A percentile compares a stretch with the other conserved stretches of the same genome.
These are phyloP conservation scores for Mortierella sp. DNA, from an alignment of 371 early-diverging fungal genomes.

Conservation along the genomic window DNA sequence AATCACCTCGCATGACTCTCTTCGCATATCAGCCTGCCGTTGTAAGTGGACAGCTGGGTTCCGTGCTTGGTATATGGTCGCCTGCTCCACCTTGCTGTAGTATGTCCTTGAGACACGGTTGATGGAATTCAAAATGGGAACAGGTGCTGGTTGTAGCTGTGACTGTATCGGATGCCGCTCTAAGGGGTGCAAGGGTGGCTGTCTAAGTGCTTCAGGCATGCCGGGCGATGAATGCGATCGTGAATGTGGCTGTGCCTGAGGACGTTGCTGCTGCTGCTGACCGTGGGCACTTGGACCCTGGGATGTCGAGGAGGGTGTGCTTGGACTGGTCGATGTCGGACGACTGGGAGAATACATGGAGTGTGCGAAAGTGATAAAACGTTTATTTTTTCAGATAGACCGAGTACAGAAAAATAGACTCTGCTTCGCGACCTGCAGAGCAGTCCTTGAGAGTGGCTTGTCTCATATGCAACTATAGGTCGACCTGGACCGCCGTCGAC, in stretches of 20 bases:
- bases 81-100: conserved; percentile 47
- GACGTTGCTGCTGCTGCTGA: conserved; percentile 12
- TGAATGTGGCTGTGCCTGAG: conserved; percentile 2
- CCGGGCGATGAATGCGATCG: neutral
- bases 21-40: conserved; percentile 39
- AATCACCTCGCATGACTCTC: conserved; percentile 48
- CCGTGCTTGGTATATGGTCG: conserved; percentile 26
- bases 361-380: neutral
- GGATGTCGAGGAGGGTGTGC: conserved; percentile 32
- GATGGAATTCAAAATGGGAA: conserved; percentile 35
- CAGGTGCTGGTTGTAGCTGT: neutral
- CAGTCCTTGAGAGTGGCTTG: conserved; percentile 2
- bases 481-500: no score
- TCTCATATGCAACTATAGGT: neutral
- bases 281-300: conserved; percentile 13
- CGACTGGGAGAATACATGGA: conserved; percentile 53
- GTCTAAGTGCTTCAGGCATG: conserved; percentile 18
- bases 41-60: conserved; percentile 33
- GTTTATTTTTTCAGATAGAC: neutral
- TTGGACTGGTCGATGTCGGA: conserved; percentile 51
- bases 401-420: no score
- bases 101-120: conserved; percentile 52
- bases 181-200: neutral
- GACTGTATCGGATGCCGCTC: conserved; percentile 1
- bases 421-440: no score